Base-by-base conservation (phyloP, 352 stramenopile species). In the Globisporangium alternatum region DNA sequence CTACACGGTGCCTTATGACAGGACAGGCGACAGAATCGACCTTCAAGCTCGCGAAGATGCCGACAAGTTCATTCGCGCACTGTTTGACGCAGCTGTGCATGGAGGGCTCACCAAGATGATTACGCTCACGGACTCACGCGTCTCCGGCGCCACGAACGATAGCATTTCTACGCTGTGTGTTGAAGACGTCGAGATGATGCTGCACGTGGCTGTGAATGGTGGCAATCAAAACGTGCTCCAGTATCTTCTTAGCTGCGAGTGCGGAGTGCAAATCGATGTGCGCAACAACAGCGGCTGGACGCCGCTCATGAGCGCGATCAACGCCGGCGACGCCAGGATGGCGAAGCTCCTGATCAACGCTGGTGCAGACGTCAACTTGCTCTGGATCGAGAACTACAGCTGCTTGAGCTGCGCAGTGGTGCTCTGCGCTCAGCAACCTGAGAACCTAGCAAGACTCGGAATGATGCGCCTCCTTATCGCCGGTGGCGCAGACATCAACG, bases 301-400 rank as follows among this genome's bases (percentile, higher is more conserved):
- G n/a, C 19, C 53, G 53, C 53, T 59, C 53, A 59, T 59, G 53
- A 59, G 19, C 5, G 53, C 53, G 33, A 59, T 59, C 53, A 33
- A 59, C 22, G 28, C n/a, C n/a, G 53, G 53, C n/a, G 33, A 59
- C 31, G 3, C 30, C 19, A n/a, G 53, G 5, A 59, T 30, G n/a
- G 53, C 33, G 31, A 31, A 2, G n/a, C 25, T 25, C 28, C 33
- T 59, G n/a, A 43, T 59, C 33, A 5, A 15, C 10, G 31, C 10
- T 12, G 53, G 53, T 17, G 53, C 53, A 21, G 53, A 59, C 22
- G 53, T 48, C 19, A 15, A 31, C 12, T 9, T 47, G 19, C 33
- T 43, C 33, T 59, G 53, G n/a, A 30, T 59, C 33, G n/a, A 30
- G 31, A 25, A 25, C 53, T 59, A 59, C 31, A 30, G n/a, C 33